Evolutionary conservation across 2,329 filamentous ascomycete genomes (phyloP), one percentile per base, ranked within the genome.

Genomic region (Cryoendolithus antarcticus): DNA sequence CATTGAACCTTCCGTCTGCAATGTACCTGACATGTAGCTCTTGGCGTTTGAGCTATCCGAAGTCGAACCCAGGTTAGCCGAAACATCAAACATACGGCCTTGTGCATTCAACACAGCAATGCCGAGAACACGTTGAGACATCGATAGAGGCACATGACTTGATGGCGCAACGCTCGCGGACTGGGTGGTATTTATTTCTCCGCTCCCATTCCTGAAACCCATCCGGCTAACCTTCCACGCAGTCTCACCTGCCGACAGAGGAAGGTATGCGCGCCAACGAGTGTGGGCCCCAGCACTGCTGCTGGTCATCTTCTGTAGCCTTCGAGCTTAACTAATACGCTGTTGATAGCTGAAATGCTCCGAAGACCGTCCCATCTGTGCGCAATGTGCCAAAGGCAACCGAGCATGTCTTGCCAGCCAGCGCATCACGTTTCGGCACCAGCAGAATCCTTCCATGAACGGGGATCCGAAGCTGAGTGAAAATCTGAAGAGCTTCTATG

Each of bases 401-500:
- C 66, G 75, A 48, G 67, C 75, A 57, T 80, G 75, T 57, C 62
- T 72, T 34, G 72, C 72, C 15, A 75, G 71, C 51, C 73, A 74
- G 45, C 75, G 74, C 37, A 70, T 80, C 48, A 72, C 78, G 33
- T 81, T 80, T 51, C 71, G 76, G 40, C 77, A 81, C 56, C 75
- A 80, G 52, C 76, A 80, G 58, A 80, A 80, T 67, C 75, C 75
- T 24, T 78, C 74, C 12, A 76, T 80, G 74, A 80, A 79, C 43
- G 68, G 70, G 35, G 52, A 56, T 30, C 62, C 64, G 33, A 59
- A 59, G 4, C 56, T 55, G 11, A 62, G 66, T 32, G 67, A 64
- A 29, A 65, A 62, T 36, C 59, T 79, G 44, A 73, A 72, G 44
- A 69, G 71, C 11, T 80, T 79, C 55, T 80, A 78, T 53, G 73